Evolutionary conservation across 148 eudicot genomes (phyloP).

Genomic region (Tetragonia tetragonoides): DNA sequence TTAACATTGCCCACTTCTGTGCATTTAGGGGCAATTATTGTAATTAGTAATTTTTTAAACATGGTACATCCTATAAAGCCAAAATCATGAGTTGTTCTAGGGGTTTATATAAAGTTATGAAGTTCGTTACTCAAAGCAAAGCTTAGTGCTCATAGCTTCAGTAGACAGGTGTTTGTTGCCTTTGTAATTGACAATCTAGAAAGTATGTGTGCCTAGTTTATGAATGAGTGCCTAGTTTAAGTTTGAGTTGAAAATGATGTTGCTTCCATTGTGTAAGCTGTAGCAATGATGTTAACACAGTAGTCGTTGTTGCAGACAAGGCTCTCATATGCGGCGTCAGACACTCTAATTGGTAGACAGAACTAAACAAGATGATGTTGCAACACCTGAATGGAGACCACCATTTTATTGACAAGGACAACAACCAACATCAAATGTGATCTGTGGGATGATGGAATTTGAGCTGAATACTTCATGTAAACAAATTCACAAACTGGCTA

Average conservation of each 20-base stretch:
- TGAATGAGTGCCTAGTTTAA: not conserved
- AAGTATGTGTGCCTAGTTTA: not conserved
- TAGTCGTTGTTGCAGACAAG: not conserved
- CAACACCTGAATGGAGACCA: not conserved
- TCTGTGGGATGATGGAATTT: not conserved
- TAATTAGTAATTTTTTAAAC: no score
- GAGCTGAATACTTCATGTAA: not conserved
- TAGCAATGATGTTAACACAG: not conserved
- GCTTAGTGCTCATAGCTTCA: not conserved
- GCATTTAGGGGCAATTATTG: not conserved
- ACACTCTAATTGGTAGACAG: not conserved
- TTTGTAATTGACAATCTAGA: not conserved
- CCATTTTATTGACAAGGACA: not conserved
- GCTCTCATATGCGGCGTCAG: not conserved
- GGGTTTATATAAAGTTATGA: no score
- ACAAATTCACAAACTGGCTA: not conserved
- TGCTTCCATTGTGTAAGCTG: not conserved
- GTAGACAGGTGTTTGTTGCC: not conserved
- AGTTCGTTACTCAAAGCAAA: not conserved
- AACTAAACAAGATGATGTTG: constrained; percentile 1
- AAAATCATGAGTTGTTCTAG: no score
- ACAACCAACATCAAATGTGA: not conserved
- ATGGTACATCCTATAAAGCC: not conserved
- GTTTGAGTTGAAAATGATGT: not conserved
- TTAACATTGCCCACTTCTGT: not conserved